phyloP scores from a whole-genome alignment of 1,284 basidiomycete species.

The Kwoniella shivajii region DNA sequence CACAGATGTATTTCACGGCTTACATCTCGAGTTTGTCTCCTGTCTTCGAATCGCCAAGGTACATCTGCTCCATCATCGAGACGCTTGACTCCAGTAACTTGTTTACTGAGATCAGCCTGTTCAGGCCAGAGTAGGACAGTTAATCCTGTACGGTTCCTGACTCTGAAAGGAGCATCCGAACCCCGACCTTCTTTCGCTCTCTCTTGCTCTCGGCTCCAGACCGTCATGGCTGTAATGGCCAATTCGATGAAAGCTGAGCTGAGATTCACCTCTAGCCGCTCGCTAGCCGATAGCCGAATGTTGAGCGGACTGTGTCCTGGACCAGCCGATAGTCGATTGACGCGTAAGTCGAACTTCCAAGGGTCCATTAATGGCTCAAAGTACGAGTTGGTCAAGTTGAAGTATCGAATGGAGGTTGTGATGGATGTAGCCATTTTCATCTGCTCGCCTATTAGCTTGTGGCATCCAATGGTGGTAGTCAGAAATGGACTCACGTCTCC shows the following conservation, averaged over 20 bases:
- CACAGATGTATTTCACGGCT: constrained; percentile 21
- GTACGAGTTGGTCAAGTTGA: constrained; percentile 96
- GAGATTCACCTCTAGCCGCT: constrained; percentile 88
- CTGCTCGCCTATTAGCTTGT: constrained; percentile 55
- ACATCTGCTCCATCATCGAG: constrained; percentile 71
- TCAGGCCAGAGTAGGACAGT: constrained; percentile 81
- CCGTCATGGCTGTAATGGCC: constrained; percentile 70
- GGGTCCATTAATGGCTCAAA: constrained; percentile 99
- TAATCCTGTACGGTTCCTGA: constrained; percentile 88
- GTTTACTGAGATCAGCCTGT: constrained; percentile 59
- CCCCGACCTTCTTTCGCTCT: constrained; percentile 73
- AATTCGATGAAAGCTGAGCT: constrained; percentile 91
- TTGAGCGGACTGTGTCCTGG: constrained; percentile 62
- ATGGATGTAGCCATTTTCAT: constrained; percentile 78
- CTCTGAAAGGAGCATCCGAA: constrained; percentile 88
- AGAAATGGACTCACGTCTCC: constrained; percentile 65
- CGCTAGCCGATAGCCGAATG: constrained; percentile 71
- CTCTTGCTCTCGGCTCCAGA: constrained; percentile 74
- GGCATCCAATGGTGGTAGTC: not conserved
- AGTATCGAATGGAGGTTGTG: constrained; percentile 85
- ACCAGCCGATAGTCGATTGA: constrained; percentile 54
- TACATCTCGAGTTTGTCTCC: constrained; percentile 91
- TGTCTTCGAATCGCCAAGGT: constrained; percentile 98
- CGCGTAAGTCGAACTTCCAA: constrained; percentile 82
- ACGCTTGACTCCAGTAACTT: constrained; percentile 59